These are phyloP conservation scores for Metschnikowia cerradonensis DNA, from an alignment of 805 yeast genomes.

Conservation along the genomic window DNA sequence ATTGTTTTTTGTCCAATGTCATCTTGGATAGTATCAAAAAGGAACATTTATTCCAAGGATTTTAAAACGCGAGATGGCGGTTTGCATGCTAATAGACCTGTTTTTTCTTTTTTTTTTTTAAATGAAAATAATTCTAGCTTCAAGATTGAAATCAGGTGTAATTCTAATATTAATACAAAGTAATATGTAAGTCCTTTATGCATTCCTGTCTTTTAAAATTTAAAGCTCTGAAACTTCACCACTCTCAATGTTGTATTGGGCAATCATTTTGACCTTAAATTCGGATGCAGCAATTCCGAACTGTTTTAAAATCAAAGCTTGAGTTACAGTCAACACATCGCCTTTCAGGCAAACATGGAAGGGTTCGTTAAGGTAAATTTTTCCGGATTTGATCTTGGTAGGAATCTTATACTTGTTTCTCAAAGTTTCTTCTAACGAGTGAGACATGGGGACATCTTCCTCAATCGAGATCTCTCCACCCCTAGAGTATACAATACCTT, in stretches of 20 bases:
- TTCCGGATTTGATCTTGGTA: constrained; percentile 85
- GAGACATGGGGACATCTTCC: constrained; percentile 96
- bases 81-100: neutral
- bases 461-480: constrained; percentile 89
- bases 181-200: neutral
- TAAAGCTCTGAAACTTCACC: constrained; percentile 25
- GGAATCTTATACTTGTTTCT: constrained; percentile 89
- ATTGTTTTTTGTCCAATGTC: constrained; percentile 73
- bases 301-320: constrained; percentile 86
- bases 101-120: neutral
- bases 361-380: constrained; percentile 71
- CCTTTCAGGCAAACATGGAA: constrained; percentile 78
- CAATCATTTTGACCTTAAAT: constrained; percentile 76
- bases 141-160: neutral
- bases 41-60: neutral
- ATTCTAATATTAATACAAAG: neutral
- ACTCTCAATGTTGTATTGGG: constrained; percentile 68
- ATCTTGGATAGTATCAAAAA: constrained; percentile 10
- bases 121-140: neutral
- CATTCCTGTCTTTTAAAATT: neutral
- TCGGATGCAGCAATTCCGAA: constrained; percentile 94
- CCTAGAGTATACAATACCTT: constrained; percentile 87
- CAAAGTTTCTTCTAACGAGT: constrained; percentile 88
- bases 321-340: constrained; percentile 78
- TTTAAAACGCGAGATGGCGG: neutral